Percentiles rank a stretch among this genome's conserved stretches.
Conservation (phyloP, 2,329 filamentous ascomycete species). For the Aspergillus vadensis region DNA sequence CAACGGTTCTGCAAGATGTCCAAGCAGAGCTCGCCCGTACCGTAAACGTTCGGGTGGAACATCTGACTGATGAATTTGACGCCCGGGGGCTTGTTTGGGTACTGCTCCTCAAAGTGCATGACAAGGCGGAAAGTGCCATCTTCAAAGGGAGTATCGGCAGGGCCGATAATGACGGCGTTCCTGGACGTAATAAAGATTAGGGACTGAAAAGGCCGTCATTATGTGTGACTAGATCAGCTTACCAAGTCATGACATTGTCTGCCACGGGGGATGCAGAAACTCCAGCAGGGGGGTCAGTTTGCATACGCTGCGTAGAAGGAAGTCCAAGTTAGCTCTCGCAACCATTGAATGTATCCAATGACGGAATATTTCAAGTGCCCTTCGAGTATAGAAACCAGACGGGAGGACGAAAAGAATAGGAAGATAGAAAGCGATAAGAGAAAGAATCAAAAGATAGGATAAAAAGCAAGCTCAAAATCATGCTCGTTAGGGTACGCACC, state of each 20-base stretch:
- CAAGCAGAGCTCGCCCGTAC: conserved; percentile 90
- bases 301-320: conserved; percentile 74
- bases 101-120: conserved; percentile 99
- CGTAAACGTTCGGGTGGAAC: conserved; percentile 99
- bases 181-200: conserved; percentile 49
- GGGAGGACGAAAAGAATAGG: background rate
- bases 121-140: conserved; percentile 96
- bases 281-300: conserved; percentile 94
- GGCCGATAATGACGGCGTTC: conserved; percentile 98
- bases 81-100: conserved; percentile 95
- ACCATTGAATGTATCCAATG: background rate
- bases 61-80: conserved; percentile 99
- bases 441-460: background rate
- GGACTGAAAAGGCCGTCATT: background rate
- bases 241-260: conserved; percentile 47
- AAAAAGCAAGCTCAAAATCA: background rate
- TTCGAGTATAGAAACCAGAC: background rate
- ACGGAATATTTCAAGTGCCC: background rate
- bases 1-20: conserved; percentile 97
- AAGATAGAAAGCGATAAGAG: background rate
- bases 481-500: conserved; percentile 55
- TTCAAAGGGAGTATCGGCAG: conserved; percentile 95
- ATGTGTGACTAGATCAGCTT: conserved; percentile 10
- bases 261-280: conserved; percentile 95
- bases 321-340: conserved; percentile 15